A percentile compares a stretch with the other conserved stretches of the same genome.
These are phyloP conservation scores for Suillus decipiens DNA, from an alignment of 768 basidiomycete species.

Conservation along the genomic window DNA sequence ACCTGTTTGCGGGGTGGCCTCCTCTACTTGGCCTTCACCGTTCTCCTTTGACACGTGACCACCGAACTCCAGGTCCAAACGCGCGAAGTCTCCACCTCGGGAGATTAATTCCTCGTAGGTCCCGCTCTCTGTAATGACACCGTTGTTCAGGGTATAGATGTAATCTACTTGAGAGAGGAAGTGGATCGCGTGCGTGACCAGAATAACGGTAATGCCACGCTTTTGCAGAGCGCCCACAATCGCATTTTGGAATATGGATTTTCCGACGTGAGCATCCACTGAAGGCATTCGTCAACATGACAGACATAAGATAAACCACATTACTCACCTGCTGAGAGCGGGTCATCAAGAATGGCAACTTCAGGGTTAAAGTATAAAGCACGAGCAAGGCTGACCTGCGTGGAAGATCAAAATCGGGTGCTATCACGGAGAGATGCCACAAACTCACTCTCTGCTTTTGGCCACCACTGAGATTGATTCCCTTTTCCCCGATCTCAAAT, in stretches of 20 bases:
- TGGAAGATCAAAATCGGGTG: neutral
- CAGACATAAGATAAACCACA: neutral
- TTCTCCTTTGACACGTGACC: slow-evolving; percentile 40
- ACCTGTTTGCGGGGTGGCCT: slow-evolving; percentile 13
- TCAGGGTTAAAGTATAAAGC: slow-evolving; percentile 69
- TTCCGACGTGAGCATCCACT: slow-evolving; percentile 79
- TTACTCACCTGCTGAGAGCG: slow-evolving; percentile 57
- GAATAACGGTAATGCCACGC: slow-evolving; percentile 51
- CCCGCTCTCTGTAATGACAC: slow-evolving; percentile 48
- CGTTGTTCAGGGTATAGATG: slow-evolving; percentile 48
- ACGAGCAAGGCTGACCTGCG: slow-evolving; percentile 66
- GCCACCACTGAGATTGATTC: slow-evolving; percentile 66
- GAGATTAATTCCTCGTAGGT: slow-evolving; percentile 54
- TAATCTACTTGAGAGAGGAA: slow-evolving; percentile 54
- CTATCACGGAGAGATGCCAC: neutral
- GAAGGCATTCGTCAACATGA: neutral
- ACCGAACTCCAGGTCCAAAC: slow-evolving; percentile 63
- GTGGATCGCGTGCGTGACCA: slow-evolving; percentile 59
- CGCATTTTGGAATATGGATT: slow-evolving; percentile 63
- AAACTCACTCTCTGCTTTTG: slow-evolving; percentile 56
- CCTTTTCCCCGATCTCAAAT: slow-evolving; percentile 67
- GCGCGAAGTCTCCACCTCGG: slow-evolving; percentile 53
- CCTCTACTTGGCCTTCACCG: slow-evolving; percentile 32
- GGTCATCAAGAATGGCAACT: slow-evolving; percentile 64
- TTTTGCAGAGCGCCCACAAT: slow-evolving; percentile 49